phyloP scores from a whole-genome alignment of 129 eudicot genomes.

The Lactuca sativa region DNA sequence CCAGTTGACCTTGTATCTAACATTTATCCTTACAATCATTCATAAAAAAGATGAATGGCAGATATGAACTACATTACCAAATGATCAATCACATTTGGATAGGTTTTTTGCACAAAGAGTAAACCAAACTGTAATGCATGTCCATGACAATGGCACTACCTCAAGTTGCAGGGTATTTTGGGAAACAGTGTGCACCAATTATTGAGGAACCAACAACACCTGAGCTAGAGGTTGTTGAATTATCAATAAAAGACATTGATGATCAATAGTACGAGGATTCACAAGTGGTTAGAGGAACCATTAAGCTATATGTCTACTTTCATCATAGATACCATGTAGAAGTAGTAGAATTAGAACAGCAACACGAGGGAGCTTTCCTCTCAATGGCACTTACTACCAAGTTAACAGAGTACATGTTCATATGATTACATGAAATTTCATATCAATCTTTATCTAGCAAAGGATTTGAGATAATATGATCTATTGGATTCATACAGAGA shows the following conservation, averaged over 20 bases:
- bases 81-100: constrained; percentile 91
- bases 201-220: constrained; percentile 87
- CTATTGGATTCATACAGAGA: neutral
- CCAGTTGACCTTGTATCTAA: too few species aligned
- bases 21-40: too few species aligned
- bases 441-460: too few species aligned
- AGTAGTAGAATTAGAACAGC: constrained; percentile 52
- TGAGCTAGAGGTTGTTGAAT: constrained; percentile 53
- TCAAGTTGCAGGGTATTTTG: constrained; percentile 19
- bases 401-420: constrained; percentile 71
- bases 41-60: constrained; percentile 25
- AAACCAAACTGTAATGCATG: constrained; percentile 97
- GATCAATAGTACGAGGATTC: constrained; percentile 75
- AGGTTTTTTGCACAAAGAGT: constrained; percentile 98
- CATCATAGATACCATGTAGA: constrained; percentile 71
- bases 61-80: constrained; percentile 97
- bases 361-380: constrained; percentile 94
- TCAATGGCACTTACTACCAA: constrained; percentile 97
- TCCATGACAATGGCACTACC: constrained; percentile 55
- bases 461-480: neutral
- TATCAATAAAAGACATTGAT: constrained; percentile 67
- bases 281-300: constrained; percentile 70
- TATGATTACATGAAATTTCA: too few species aligned
- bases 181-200: constrained; percentile 50
- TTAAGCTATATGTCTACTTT: constrained; percentile 20